These are phyloP conservation scores for Aspergillus tubingensis DNA, from an alignment of 2,329 filamentous ascomycete genomes.

Conservation along the genomic window DNA sequence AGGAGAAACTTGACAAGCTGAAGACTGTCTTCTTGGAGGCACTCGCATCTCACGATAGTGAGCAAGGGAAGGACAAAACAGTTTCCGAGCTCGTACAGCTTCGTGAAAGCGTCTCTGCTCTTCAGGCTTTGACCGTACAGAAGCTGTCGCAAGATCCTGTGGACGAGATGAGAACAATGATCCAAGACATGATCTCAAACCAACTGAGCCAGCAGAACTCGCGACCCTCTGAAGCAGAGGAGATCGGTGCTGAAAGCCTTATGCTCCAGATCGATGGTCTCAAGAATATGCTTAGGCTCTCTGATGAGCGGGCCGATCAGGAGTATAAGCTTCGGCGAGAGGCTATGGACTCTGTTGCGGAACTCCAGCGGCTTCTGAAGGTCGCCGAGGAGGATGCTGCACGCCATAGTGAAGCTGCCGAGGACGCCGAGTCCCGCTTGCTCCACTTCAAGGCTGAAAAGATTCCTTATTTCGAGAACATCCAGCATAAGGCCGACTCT, in stretches of 20 bases:
- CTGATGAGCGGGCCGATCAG: conserved; percentile 65
- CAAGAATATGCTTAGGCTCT: conserved; percentile 66
- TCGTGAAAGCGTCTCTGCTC: conserved; percentile 40
- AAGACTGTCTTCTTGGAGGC: conserved; percentile 66
- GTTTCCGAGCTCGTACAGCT: conserved; percentile 41
- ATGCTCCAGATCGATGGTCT: conserved; percentile 65
- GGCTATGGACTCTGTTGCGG: conserved; percentile 71
- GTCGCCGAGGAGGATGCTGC: conserved; percentile 62
- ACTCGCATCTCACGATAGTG: conserved; percentile 52
- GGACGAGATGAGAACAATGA: conserved; percentile 61
- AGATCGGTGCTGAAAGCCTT: conserved; percentile 52
- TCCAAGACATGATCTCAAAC: conserved; percentile 64
- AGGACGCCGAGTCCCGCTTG: conserved; percentile 68
- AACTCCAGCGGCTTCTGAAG: conserved; percentile 69
- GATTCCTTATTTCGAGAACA: conserved; percentile 63
- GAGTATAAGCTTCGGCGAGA: conserved; percentile 65
- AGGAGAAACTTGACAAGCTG: conserved; percentile 82
- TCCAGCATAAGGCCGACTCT: conserved; percentile 67
- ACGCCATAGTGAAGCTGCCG: conserved; percentile 50
- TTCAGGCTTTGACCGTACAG: conserved; percentile 44
- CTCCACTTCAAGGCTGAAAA: conserved; percentile 68
- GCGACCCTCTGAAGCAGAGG: conserved; percentile 54
- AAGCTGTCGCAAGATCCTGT: conserved; percentile 37
- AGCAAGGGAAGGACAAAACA: conserved; percentile 28
- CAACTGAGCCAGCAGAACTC: conserved; percentile 57